Base-by-base conservation (phyloP, 176 grass and related monocot species). In the Oryza rufipogon region DNA sequence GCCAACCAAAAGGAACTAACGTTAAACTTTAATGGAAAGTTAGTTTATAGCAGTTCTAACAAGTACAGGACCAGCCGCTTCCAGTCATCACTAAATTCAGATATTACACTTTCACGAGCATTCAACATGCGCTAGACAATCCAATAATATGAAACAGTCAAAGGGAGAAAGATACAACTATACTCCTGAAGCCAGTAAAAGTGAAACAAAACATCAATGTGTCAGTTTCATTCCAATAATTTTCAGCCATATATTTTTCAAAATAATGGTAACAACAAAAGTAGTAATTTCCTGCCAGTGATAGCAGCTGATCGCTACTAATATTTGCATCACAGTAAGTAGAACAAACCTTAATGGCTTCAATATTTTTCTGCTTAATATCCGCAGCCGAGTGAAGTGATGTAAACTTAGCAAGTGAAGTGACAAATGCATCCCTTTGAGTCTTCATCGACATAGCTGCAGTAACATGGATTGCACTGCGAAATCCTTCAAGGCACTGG, bases 381-480 rank as follows among this genome's bases (percentile, higher is more conserved):
- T 99, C 93, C 0, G 81, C 91, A 79, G 89, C 96, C 66, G 96
- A 99, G 76, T 99, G 96, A 74, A 99, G 93, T 19, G 89, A 99
- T 80, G 96, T 99, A 86, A 99, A 99, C 86, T 99, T 99, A 26
- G 96, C 96, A 87, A 99, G 93, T 16, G 93, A 96, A 74, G 91
- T 99, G 76, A 99, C 83, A 89, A 99, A 99, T 25, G 96, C 96
- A 84, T 99, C 93, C 84, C 96, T 92, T 67, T 99, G 96, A 80
- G 96, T 99, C 81, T 94, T 99, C 96, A 99, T 96, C 4, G 96
- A 96, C 93, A 99, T 99, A 63, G 93, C 93, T 83, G 96, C 96
- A 36, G 96, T 99, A 34, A 99, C 93, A 89, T 99, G 96, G 74
- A 99, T 89, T 48, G 96, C 96, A 89, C 88, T 83, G 46, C 93